A percentile compares a stretch with the other conserved stretches of the same genome.
Conservation (phyloP, 257 asterid genomes). For the Cruciata laevipes region DNA sequence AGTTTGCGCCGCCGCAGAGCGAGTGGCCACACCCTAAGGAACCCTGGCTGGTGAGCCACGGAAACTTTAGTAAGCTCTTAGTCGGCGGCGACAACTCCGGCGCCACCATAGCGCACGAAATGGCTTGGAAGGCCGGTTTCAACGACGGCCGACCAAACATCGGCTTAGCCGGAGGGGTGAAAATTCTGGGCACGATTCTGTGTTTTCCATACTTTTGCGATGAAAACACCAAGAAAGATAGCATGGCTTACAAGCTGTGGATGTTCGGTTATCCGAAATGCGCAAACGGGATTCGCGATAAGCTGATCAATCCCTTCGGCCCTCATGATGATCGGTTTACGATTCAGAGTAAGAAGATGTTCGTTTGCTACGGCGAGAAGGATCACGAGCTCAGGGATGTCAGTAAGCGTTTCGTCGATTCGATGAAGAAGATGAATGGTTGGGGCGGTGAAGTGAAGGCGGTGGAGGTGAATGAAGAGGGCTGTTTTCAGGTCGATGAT, state of each 20-base stretch:
- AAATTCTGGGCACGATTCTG: constrained; percentile 27
- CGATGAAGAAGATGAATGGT: constrained; percentile 10
- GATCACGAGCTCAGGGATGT: constrained; percentile 3
- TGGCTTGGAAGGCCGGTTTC: constrained; percentile 11
- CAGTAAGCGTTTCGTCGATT: constrained; percentile 5
- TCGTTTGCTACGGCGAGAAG: constrained; percentile 15
- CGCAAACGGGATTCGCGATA: constrained; percentile 14
- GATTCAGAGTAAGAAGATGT: constrained; percentile 10
- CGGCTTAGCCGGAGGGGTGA: constrained; percentile 14
- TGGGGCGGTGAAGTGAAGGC: constrained; percentile 21
- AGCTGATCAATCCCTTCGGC: constrained; percentile 21
- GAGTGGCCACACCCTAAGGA: constrained; percentile 12
- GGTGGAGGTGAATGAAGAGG: constrained; percentile 14
- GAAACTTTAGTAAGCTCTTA: constrained; percentile 26
- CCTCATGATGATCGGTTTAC: constrained; percentile 5
- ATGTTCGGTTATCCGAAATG: constrained; percentile 17
- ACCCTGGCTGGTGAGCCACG: constrained; percentile 33
- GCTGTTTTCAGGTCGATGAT: constrained; percentile 6
- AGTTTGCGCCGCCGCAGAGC: not conserved
- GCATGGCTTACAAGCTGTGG: not conserved
- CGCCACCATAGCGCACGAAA: constrained; percentile 21
- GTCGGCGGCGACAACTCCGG: constrained; percentile 31
- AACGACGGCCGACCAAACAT: not conserved
- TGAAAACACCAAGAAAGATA: not conserved
- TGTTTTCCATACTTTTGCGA: constrained; percentile 24